Evolutionary conservation across 2,329 filamentous ascomycete genomes (phyloP), one percentile per base, ranked within the genome.

Genomic region (Aspergillus cejpii): DNA sequence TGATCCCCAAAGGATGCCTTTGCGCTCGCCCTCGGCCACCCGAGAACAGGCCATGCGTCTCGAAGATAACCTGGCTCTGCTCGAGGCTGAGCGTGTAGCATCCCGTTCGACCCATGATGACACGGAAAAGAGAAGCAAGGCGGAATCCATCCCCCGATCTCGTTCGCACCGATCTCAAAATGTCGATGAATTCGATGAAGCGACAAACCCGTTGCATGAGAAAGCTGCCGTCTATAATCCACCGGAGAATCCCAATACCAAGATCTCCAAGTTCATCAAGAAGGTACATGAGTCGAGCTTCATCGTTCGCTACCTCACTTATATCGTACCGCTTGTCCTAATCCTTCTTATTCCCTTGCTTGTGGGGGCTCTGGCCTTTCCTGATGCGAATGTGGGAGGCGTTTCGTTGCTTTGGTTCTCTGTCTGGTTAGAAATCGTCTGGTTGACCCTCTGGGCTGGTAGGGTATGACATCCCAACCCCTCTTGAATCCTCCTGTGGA

Each of bases 371-470:
- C 66, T 85, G 14, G 51, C 77, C 1, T 84, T 76, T 50, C 69
- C 72, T n/a, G 52, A 75, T 39, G 72, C 84, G 1, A 80, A 78
- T 10, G 77, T 84, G 2, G 88, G 88, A 1, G 87, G 84, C 15
- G 88, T 95, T 0, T 61, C 80, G 50, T 71, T 96, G 36, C 72
- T 88, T 48, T 97, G 91, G 91, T 96, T 97, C 61, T 86, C 86
- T 23, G 88, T 96, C 50, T 97, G 91, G 91, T 76, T 96, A 14
- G 87, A 95, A 65, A 87, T 95, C 33, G 77, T 96, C 20, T 97
- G 91, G 91, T 75, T 91, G 51, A 88, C 88, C 0, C 74, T 96
- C 0, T 97, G 91, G 91, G 83, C 84, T 15, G 84, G 79, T 43
- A 68, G 80, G 58, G 70, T 75, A 61, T 59, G 67, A 4, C 64